A percentile compares a stretch with the other conserved stretches of the same genome.
These are phyloP conservation scores for Diaporthe australafricana DNA, from an alignment of 2,329 filamentous ascomycete species.

Conservation along the genomic window DNA sequence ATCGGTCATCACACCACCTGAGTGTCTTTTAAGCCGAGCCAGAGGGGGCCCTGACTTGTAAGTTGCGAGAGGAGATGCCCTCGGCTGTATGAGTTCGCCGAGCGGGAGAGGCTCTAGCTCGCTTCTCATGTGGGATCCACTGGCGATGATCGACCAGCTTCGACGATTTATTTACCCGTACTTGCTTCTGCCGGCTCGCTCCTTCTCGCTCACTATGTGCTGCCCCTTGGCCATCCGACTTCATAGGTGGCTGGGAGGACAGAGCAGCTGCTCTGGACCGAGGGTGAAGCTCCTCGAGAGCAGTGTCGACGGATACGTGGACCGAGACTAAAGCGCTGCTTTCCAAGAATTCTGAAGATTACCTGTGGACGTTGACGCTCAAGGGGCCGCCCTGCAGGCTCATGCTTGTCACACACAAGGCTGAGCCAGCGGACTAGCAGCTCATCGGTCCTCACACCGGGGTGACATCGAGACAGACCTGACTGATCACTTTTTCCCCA, in stretches of 20 bases:
- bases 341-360: not conserved
- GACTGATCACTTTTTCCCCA: slow-evolving; percentile 29
- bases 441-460: slow-evolving; percentile 26
- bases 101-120: not conserved
- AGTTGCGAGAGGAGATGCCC: not conserved
- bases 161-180: not conserved
- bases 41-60: not conserved
- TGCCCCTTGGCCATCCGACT: not conserved
- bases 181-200: slow-evolving; percentile 12
- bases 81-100: not conserved
- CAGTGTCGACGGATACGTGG: not conserved
- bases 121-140: not conserved
- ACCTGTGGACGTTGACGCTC: not conserved
- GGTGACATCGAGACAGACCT: slow-evolving; percentile 24
- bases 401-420: slow-evolving; percentile 23
- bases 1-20: not conserved
- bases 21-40: not conserved
- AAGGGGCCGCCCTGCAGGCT: not conserved
- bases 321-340: not conserved
- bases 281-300: not conserved
- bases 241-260: not conserved
- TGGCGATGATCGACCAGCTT: slow-evolving; percentile 6
- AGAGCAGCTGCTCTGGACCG: not conserved
- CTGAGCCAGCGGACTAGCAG: slow-evolving; percentile 21
- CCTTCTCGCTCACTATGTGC: not conserved